Conservation (phyloP, 768 basidiomycete genomes). For the Sarcodon aspratus region DNA sequence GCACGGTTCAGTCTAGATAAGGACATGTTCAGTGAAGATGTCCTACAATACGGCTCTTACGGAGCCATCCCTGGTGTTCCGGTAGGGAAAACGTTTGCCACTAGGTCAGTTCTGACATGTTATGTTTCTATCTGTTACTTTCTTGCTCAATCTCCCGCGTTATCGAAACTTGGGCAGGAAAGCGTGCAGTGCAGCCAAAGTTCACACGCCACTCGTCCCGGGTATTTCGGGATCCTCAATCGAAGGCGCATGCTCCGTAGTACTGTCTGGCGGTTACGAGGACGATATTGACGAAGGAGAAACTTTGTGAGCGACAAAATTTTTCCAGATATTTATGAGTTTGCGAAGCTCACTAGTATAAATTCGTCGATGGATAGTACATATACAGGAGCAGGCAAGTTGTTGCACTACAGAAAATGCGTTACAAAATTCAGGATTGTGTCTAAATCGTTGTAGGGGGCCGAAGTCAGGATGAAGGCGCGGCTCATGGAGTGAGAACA, state of each 20-base stretch:
- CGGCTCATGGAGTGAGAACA: constrained; percentile 2
- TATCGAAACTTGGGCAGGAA: background rate
- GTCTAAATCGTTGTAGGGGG: constrained; percentile 11
- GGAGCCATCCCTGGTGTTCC: background rate
- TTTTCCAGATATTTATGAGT: too few relatives aligned
- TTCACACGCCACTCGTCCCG: constrained; percentile 8
- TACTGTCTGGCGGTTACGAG: constrained; percentile 11
- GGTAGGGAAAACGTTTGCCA: background rate
- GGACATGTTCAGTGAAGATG: too few relatives aligned
- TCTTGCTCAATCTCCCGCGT: too few relatives aligned
- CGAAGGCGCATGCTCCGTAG: constrained; percentile 9
- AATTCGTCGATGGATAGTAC: background rate
- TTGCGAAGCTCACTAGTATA: background rate
- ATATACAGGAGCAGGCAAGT: too few relatives aligned
- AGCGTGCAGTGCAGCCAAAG: constrained; percentile 1
- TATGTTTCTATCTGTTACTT: background rate
- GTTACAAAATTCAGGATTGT: background rate
- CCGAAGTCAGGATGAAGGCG: constrained; percentile 2
- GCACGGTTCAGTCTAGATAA: too few relatives aligned
- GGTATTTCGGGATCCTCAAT: constrained; percentile 9
- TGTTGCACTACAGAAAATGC: too few relatives aligned
- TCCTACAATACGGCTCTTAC: too few relatives aligned
- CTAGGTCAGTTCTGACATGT: background rate
- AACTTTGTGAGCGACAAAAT: constrained; percentile 6
- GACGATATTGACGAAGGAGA: constrained; percentile 12